Evolutionary conservation across 2,329 filamentous ascomycete genomes (phyloP), one percentile per base, ranked within the genome.

Genomic region (Alternaria brassicae): DNA sequence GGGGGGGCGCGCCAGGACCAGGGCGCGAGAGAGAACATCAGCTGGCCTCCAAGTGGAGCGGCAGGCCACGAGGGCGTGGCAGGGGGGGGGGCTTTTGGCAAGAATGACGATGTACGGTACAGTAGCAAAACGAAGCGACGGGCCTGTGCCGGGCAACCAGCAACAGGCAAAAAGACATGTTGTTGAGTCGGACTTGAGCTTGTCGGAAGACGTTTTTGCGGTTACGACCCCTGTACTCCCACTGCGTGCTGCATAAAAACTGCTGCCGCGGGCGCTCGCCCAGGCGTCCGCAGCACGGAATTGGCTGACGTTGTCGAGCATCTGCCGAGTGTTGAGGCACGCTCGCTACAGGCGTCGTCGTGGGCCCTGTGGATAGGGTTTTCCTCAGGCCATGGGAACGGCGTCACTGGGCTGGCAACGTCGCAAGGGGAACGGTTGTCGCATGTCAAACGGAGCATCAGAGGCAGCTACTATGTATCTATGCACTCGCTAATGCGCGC

Each of bases 11-110:
- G 41, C 52, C 42, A 58, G 56, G 60, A 60, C 58, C 54, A 62
- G 59, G 52, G 65, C 53, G 59, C 36, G 61, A 65, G 60, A 65
- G 60, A 63, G 61, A 63, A 66, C 63, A 63, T 69, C 68, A 65
- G 62, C 57, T 68, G 66, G 57, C 61, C 62, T 41, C 28, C 37
- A 65, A 60, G 58, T 69, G 67, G 49, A 50, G 37, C 45, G 57
- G 37, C 56, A 54, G 56, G 45, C 57, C 57, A 60, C 57, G 57
- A 59, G 56, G 42, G 52, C 50, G 63, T 63, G 61, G 66, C 61
- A 53, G 60, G 64, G 62, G 58, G n/a, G n/a, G n/a, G n/a, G n/a
- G n/a, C n/a, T 63, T 55, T 63, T 19, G 54, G 60, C 60, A 60
- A 61, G 56, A 60, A 67, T 70, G 65, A 67, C 61, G 65, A 66